Percentiles rank a stretch among this genome's conserved stretches.
phyloP scores from a whole-genome alignment of 805 yeast genomes.

The Sungouiella thailandica region DNA sequence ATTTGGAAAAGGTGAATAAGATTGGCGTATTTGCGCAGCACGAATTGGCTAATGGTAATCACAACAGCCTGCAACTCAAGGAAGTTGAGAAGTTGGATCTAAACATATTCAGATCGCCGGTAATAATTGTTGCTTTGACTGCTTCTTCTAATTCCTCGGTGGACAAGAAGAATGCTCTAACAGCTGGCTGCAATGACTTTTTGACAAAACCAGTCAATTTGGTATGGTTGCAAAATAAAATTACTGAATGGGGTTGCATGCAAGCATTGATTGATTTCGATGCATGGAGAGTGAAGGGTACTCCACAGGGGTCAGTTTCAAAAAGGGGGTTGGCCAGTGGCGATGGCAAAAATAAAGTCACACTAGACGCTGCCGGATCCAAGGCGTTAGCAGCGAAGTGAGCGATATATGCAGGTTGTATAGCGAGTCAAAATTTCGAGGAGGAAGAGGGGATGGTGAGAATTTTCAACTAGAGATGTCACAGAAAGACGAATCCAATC shows the following conservation, averaged over 20 bases:
- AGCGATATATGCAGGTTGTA: neutral
- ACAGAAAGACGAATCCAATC: neutral
- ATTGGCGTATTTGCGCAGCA: constrained; percentile 63
- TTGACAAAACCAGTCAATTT: constrained; percentile 93
- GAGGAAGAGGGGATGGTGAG: too few species aligned
- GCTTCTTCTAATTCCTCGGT: constrained; percentile 77
- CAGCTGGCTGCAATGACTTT: constrained; percentile 97
- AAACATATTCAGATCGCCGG: constrained; percentile 77
- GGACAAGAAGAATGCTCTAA: constrained; percentile 84
- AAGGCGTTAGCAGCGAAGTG: too few species aligned
- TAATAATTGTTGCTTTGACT: constrained; percentile 95
- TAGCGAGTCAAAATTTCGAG: neutral
- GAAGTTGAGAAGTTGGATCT: constrained; percentile 56
- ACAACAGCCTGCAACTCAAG: constrained; percentile 20
- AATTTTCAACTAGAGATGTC: too few species aligned
- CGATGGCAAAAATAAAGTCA: too few species aligned
- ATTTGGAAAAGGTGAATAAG: constrained; percentile 72
- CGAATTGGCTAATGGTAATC: constrained; percentile 20
- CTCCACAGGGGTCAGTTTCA: too few species aligned
- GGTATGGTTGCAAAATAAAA: constrained; percentile 89
- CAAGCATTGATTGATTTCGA: constrained; percentile 95
- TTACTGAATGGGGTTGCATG: constrained; percentile 99
- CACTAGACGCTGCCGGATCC: too few species aligned
- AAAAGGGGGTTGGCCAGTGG: too few species aligned
- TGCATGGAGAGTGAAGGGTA: constrained; percentile 53